These are phyloP conservation scores for Diplodia scrobiculata DNA, from an alignment of 2,329 filamentous ascomycete species.

Conservation along the genomic window DNA sequence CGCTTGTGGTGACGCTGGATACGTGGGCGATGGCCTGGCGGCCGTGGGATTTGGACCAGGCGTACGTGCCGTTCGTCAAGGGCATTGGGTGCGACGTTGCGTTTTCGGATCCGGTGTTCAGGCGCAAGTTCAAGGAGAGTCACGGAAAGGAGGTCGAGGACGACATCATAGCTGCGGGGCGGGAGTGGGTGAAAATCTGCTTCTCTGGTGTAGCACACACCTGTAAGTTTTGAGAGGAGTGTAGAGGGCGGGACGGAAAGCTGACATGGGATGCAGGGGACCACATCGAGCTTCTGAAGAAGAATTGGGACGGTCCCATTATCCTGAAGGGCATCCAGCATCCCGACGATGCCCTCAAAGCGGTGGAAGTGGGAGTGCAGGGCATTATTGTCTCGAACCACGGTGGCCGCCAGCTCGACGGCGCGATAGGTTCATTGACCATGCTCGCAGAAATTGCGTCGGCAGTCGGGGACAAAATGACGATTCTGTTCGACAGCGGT, in stretches of 20 bases:
- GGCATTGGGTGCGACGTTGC: constrained; percentile 61
- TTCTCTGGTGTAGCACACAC: constrained; percentile 53
- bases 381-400: constrained; percentile 58
- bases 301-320: constrained; percentile 66
- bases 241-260: too few species aligned
- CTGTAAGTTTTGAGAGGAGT: background rate
- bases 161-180: constrained; percentile 42
- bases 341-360: constrained; percentile 52
- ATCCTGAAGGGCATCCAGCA: constrained; percentile 63
- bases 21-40: constrained; percentile 69
- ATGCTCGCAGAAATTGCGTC: constrained; percentile 63
- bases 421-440: constrained; percentile 55
- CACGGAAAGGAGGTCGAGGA: constrained; percentile 45
- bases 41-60: constrained; percentile 65
- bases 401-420: constrained; percentile 57
- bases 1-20: constrained; percentile 70
- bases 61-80: constrained; percentile 41
- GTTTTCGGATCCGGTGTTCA: constrained; percentile 68
- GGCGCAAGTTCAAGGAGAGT: constrained; percentile 57
- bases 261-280: constrained; percentile 49
- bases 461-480: constrained; percentile 36
- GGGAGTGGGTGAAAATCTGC: constrained; percentile 36
- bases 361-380: constrained; percentile 50
- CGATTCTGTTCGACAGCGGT: constrained; percentile 56
- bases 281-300: constrained; percentile 60